Evolutionary conservation across 345 rosid species (phyloP).

Genomic region (Murraya koenigii): DNA sequence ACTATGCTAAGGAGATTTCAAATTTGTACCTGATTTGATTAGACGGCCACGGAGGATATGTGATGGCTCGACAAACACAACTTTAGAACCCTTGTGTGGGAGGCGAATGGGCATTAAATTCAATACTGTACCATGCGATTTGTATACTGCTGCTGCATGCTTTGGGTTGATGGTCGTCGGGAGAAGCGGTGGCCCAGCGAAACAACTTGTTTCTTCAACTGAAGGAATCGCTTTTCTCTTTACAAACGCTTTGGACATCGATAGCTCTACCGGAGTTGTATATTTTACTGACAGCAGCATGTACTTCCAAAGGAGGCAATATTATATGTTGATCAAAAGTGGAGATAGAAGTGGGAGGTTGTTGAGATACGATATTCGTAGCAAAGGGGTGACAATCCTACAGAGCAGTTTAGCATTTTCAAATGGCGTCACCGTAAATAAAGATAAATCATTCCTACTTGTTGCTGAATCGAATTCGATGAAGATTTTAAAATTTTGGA

Average conservation of each 20-base stretch:
- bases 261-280: conserved; percentile 30
- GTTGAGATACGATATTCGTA: conserved; percentile 35
- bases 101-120: conserved; percentile 52
- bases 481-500: neutral
- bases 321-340: conserved; percentile 3
- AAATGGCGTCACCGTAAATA: conserved; percentile 48
- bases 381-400: conserved; percentile 27
- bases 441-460: conserved; percentile 36
- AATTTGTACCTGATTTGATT: neutral
- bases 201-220: conserved; percentile 26
- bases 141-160: conserved; percentile 62
- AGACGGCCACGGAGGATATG: conserved; percentile 30
- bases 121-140: conserved; percentile 35
- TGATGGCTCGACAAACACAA: conserved; percentile 34
- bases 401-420: conserved; percentile 34
- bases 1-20: too few species aligned
- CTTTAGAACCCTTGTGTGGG: conserved; percentile 38
- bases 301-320: conserved; percentile 37
- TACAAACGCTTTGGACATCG: conserved; percentile 47
- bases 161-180: conserved; percentile 45
- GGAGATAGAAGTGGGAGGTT: conserved; percentile 46
- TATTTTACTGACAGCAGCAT: conserved; percentile 56
- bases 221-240: conserved; percentile 41
- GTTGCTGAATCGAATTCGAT: conserved; percentile 31
- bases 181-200: conserved; percentile 38